These are phyloP conservation scores for Trypanosoma mega DNA, from an alignment of 208 protist genomes.

Conservation along the genomic window DNA sequence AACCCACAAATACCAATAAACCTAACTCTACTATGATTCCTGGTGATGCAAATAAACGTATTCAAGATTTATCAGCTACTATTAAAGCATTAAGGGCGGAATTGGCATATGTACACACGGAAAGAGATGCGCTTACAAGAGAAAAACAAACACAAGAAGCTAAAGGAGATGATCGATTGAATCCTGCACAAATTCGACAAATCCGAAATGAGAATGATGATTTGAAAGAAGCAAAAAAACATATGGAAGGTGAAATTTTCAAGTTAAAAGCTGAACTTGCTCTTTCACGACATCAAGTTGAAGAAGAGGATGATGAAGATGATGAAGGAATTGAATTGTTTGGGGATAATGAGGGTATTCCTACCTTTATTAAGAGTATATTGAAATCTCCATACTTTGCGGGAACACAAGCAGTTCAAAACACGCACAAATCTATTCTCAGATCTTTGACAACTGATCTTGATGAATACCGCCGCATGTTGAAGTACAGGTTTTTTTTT, in stretches of 20 bases:
- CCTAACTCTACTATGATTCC: constrained; percentile 17
- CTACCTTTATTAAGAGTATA: constrained; percentile 21
- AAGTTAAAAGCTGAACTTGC: constrained; percentile 24
- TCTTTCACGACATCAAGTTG: constrained; percentile 20
- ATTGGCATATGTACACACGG: constrained; percentile 21
- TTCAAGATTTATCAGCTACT: constrained; percentile 23
- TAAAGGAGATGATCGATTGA: constrained; percentile 19
- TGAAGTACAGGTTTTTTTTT: constrained; percentile 27
- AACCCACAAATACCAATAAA: constrained; percentile 13
- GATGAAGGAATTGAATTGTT: constrained; percentile 21
- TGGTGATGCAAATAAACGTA: constrained; percentile 22
- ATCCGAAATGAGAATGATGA: constrained; percentile 24
- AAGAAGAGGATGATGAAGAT: constrained; percentile 29
- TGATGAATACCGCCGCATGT: constrained; percentile 28
- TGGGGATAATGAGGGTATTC: constrained; percentile 27
- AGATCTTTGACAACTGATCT: constrained; percentile 30
- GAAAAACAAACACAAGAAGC: constrained; percentile 17
- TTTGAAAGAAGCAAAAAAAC: constrained; percentile 19
- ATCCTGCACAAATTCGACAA: constrained; percentile 21
- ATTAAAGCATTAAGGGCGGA: constrained; percentile 28
- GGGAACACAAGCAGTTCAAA: constrained; percentile 26
- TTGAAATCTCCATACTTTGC: constrained; percentile 25
- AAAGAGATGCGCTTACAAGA: constrained; percentile 21
- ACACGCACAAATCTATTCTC: constrained; percentile 26
- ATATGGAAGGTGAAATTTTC: constrained; percentile 25